A percentile compares a stretch with the other conserved stretches of the same genome.
Evolutionary conservation across 116 monocot genomes (phyloP).

Genomic region (Cymodocea nodosa): DNA sequence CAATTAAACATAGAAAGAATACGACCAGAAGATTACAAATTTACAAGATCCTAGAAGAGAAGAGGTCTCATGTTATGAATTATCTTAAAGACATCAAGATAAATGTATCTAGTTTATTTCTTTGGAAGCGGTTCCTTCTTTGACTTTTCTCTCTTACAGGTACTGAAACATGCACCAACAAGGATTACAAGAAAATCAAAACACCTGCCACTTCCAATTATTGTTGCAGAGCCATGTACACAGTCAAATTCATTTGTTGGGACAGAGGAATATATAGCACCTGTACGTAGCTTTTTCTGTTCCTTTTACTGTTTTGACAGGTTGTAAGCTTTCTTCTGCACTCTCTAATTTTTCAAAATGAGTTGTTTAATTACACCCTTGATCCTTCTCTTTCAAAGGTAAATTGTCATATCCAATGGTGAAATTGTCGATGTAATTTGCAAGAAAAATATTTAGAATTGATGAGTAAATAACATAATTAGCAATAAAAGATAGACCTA

Average conservation of each 20-base stretch:
- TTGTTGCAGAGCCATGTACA: conserved; percentile 81
- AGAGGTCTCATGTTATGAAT: too few species aligned
- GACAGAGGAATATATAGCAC: conserved; percentile 95
- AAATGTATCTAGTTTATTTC: conserved; percentile 2
- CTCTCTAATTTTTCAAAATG: neutral
- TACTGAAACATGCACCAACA: conserved; percentile 40
- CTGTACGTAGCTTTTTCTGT: conserved; percentile 31
- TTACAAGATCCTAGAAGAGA: too few species aligned
- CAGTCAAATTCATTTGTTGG: conserved; percentile 98
- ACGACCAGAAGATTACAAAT: too few species aligned
- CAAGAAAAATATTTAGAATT: too few species aligned
- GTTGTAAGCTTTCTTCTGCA: neutral
- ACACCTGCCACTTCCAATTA: conserved; percentile 40
- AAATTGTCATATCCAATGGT: neutral
- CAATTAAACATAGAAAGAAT: too few species aligned
- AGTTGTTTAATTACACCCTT: too few species aligned
- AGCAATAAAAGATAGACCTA: neutral
- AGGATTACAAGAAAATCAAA: conserved; percentile 39
- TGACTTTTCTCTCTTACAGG: conserved; percentile 29
- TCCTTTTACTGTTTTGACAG: neutral
- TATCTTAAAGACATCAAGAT: too few species aligned
- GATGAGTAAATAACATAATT: too few species aligned
- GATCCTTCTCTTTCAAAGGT: neutral
- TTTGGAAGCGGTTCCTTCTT: neutral
- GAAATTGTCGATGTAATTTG: neutral